phyloP scores from a whole-genome alignment of 1,139 yeast genomes.

The Debaryomycetaceae sp. region DNA sequence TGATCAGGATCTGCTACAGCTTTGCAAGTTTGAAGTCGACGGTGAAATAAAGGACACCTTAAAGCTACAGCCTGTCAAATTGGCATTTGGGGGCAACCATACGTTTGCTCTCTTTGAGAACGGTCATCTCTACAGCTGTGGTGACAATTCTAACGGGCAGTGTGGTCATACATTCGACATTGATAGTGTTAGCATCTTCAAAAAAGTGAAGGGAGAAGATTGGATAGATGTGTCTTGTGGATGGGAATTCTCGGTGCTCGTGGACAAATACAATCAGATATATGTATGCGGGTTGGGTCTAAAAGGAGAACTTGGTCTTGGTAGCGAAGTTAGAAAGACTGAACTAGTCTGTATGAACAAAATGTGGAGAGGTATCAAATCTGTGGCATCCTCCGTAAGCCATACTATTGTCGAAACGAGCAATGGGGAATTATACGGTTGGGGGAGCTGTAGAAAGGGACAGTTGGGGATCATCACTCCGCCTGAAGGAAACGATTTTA shows the following conservation, averaged over 20 bases:
- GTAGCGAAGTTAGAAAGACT: slow-evolving; percentile 17
- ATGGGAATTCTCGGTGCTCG: slow-evolving; percentile 71
- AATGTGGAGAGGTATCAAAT: slow-evolving; percentile 12
- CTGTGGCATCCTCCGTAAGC: slow-evolving; percentile 49
- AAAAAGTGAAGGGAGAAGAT: slow-evolving; percentile 20
- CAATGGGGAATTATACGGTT: slow-evolving; percentile 56
- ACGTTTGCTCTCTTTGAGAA: slow-evolving; percentile 54
- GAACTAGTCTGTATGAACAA: slow-evolving; percentile 13
- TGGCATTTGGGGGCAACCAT: slow-evolving; percentile 86
- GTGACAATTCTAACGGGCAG: slow-evolving; percentile 59
- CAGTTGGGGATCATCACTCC: slow-evolving; percentile 46
- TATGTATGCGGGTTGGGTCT: slow-evolving; percentile 59
- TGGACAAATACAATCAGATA: slow-evolving; percentile 37
- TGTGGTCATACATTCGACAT: slow-evolving; percentile 31
- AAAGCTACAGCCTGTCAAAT: slow-evolving; percentile 27
- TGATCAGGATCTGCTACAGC: slow-evolving; percentile 42
- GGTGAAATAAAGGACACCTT: slow-evolving; percentile 6
- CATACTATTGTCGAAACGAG: slow-evolving; percentile 49
- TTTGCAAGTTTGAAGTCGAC: slow-evolving; percentile 18
- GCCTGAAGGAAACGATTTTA: slow-evolving; percentile 11
- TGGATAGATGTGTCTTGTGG: slow-evolving; percentile 60
- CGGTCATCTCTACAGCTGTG: slow-evolving; percentile 57
- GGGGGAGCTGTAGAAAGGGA: slow-evolving; percentile 82
- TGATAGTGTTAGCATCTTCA: slow-evolving; percentile 13
- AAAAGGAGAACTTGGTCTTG: slow-evolving; percentile 76